Evolutionary conservation across 192 early-diverging fungal genomes (phyloP), one percentile per base, ranked within the genome.

Genomic region (Phlyctochytrium planicorne): DNA sequence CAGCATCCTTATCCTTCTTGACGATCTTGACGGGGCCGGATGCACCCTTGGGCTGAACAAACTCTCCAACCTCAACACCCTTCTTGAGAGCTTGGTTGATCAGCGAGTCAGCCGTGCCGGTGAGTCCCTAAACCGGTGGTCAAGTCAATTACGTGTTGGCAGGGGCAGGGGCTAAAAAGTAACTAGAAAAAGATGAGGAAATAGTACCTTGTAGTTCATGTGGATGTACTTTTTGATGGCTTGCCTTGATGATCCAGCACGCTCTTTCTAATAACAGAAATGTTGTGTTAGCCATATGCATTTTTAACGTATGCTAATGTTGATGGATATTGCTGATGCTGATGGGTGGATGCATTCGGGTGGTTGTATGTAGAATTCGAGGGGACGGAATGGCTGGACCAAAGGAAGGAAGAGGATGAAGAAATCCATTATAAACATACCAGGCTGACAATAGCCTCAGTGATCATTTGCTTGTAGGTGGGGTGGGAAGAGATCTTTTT

Each of bases 191-290:
- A 3, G 24, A 24, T 1, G 0, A 47, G 4, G 56, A 36, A 50
- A n/a, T n/a, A 36, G 24, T 20, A 89, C 79, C 69, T 80, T 81
- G 80, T 78, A 85, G 81, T 88, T 89, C 59, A 78, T 84, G 71
- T 80, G 68, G 59, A 89, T 83, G 67, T 88, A 89, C 67, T 87
- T 89, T 70, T 89, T 89, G 66, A 89, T 82, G 61, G 88, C 87
- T 61, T 84, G 87, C 62, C 88, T 81, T 36, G 82, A 86, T 33
- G 82, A 84, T 30, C 88, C 88, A 27, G 81, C 86, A 67, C 88
- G 85, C 70, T 89, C 88, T 75, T 88, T 87, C 64, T 66, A 59
- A 50, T 55, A 23, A 59, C 10, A 59, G 23, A 14, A 25, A 14
- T n/a, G 10, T 14, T 60, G 24, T 63, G 35, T 36, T 31, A 36